Base-by-base conservation (phyloP, 805 yeast species). In the Metschnikowia hibisci region DNA sequence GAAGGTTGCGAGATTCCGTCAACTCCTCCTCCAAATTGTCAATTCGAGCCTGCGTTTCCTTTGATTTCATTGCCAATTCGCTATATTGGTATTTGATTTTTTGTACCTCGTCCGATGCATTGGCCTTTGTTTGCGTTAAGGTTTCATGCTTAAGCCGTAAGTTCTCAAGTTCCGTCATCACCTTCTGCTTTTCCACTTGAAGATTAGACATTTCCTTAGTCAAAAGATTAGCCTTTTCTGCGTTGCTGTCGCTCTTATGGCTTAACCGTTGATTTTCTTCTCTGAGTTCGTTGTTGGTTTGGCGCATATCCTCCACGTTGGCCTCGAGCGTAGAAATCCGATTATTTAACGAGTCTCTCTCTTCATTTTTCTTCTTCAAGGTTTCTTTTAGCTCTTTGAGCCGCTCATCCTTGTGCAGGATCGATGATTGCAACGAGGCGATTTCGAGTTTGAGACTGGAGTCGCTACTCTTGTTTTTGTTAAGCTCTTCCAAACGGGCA, bases 11-110 rank as follows among this genome's bases (percentile, higher is more conserved):
- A 4, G 86, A 69, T 45, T 90, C 97, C 9, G 76, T 68, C n/a
- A 91, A 64, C 56, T 90, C 96, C 44, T 88, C 96, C 52, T 86
- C 89, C 23, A 90, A 60, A 2, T 80, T 76, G 44, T 85, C 89
- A 16, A 78, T 69, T 48, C 78, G 74, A 41, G 71, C 71, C 33
- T 72, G 74, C 1, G 81, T 67, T 53, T 93, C 98, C 47, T 77
- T 76, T 31, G 81, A 64, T 42, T 85, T 78, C 74, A 84, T 76
- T 3, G 73, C 57, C 39, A 85, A 60, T 54, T 87, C 96, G 40
- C 87, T 91, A 46, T 81, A 77, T 57, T 86, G 88, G 50, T 79
- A 82, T 53, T 76, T 82, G 46, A 79, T 56, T 6, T 63, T 45
- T 47, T 61, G 69, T 22, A 60, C 45, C 43, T 77, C 83, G 16